phyloP scores from a whole-genome alignment of 768 basidiomycete genomes.

The Boletellus emodensis region DNA sequence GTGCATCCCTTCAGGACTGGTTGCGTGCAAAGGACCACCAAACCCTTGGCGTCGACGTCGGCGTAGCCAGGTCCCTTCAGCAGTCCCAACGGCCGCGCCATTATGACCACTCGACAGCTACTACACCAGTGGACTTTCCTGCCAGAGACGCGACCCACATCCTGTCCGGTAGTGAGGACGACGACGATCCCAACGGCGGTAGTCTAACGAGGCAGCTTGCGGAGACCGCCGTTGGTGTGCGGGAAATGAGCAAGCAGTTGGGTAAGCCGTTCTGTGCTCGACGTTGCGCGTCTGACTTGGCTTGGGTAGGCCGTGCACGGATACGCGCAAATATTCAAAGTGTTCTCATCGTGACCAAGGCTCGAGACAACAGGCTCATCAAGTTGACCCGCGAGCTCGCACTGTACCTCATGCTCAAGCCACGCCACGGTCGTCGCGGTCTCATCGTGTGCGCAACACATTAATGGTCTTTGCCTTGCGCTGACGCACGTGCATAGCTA shows the following conservation, averaged over 20 bases:
- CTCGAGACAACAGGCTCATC: constrained; percentile 94
- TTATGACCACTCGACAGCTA: constrained; percentile 3
- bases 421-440: constrained; percentile 63
- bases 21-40: constrained; percentile 39
- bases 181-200: constrained; percentile 66
- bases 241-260: constrained; percentile 98
- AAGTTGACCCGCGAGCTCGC: constrained; percentile 92
- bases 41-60: constrained; percentile 36
- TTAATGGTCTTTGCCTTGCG: constrained; percentile 4
- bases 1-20: constrained; percentile 75
- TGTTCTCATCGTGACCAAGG: constrained; percentile 95
- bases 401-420: constrained; percentile 91
- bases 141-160: constrained; percentile 15
- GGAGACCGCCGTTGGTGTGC: constrained; percentile 93
- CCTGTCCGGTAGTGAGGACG: constrained; percentile 40
- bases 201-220: constrained; percentile 91
- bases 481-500: constrained; percentile 51
- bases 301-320: constrained; percentile 75
- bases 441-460: constrained; percentile 70
- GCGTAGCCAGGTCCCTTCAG: constrained; percentile 50
- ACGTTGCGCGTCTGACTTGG: constrained; percentile 9
- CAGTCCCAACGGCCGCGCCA: constrained; percentile 12
- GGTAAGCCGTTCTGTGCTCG: constrained; percentile 47
- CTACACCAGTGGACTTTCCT: constrained; percentile 16
- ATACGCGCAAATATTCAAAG: constrained; percentile 90